A percentile compares a stretch with the other conserved stretches of the same genome.
phyloP scores from a whole-genome alignment of 2,329 filamentous ascomycete genomes.

The Stemphylium beticola region DNA sequence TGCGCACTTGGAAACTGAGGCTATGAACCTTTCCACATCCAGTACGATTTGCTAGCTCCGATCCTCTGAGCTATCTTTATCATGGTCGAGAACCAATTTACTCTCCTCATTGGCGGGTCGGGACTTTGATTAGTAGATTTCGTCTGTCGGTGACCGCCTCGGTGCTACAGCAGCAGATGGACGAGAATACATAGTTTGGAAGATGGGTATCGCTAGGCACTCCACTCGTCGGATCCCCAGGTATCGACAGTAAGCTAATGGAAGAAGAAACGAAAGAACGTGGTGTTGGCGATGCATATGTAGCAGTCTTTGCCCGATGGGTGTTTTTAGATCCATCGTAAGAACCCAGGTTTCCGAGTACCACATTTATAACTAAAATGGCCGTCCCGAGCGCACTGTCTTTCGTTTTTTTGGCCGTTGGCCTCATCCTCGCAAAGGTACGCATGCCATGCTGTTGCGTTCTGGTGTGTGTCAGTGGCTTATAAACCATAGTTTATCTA shows the following conservation, averaged over 20 bases:
- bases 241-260: neutral
- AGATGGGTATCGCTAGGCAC: neutral
- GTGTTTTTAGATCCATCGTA: neutral
- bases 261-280: neutral
- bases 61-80: neutral
- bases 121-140: neutral
- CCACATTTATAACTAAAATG: neutral
- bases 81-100: no score
- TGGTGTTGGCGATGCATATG: neutral
- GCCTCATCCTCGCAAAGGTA: constrained; percentile 5
- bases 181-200: neutral
- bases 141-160: neutral
- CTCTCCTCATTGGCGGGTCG: neutral
- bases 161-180: neutral
- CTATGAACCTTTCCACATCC: neutral
- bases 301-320: neutral
- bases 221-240: neutral
- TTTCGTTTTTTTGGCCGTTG: neutral
- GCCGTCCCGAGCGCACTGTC: neutral
- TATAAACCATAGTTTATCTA: constrained; percentile 23
- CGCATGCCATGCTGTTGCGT: neutral
- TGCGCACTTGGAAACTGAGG: neutral
- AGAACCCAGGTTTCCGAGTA: neutral
- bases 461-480: neutral
- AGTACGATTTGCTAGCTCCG: neutral